Evolutionary conservation across 768 basidiomycete genomes (phyloP), one percentile per base, ranked within the genome.

Genomic region (Tylopilus balloui): DNA sequence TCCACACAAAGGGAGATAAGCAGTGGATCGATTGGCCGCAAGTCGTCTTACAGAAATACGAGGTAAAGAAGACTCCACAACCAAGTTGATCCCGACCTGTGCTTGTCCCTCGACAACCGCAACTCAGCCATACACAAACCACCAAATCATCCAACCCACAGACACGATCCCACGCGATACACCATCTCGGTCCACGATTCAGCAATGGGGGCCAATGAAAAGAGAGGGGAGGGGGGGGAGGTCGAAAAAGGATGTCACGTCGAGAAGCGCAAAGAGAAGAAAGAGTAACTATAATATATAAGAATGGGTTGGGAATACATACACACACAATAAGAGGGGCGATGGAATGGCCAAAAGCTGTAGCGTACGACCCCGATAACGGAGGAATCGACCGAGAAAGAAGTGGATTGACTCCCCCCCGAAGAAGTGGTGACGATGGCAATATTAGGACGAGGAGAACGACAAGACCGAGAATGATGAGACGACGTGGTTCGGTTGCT

Each of bases 251-350:
- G 31, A 61, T 52, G 40, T 59, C 47, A 56, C 51, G 47, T 54
- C 46, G 53, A 55, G 31, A 43, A 54, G 34, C 43, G 55, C 37
- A 51, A 45, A 42, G 41, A 34, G 23, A 48, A 45, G 48, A 43
- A 52, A 53, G 43, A 46, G 48, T 57, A 69, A 42, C 66, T 56
- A 58, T 45, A 61, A 62, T 63, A 67, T 68, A 67, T 68, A 69
- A 55, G 40, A 48, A n/a, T 27, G 21, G 48, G 52, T 50, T 41
- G 51, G 50, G 44, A 57, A 64, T 56, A 61, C 57, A 51, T 56
- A 62, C 55, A 63, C 52, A 54, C 54, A 57, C 37, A 47, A 17
- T 37, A 36, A 36, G 44, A 29, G 44, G 49, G 47, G 47, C 23
- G 32, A 52, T 42, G 45, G 44, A 23, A 48, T 8, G 51, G 40